phyloP scores from a whole-genome alignment of 768 basidiomycete genomes.

The Coprinopsis strossmayeri region DNA sequence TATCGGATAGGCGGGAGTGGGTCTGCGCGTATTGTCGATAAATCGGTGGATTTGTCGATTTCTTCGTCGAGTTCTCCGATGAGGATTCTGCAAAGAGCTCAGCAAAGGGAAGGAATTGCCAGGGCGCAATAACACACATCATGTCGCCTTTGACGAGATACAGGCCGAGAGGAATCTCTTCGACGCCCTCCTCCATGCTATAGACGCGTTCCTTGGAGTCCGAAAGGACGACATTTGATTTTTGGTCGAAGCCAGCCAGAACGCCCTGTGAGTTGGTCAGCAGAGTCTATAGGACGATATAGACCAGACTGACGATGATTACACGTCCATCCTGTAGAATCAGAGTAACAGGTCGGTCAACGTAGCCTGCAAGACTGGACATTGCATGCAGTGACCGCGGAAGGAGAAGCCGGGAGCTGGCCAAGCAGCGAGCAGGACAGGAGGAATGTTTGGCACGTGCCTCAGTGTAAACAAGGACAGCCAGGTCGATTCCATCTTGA shows the following conservation, averaged over 20 bases:
- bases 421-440: not conserved
- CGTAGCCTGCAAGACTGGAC: constrained; percentile 89
- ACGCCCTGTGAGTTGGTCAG: constrained; percentile 62
- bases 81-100: constrained; percentile 39
- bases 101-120: not conserved
- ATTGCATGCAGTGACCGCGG: constrained; percentile 32
- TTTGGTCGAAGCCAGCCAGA: constrained; percentile 90
- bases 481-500: too few species aligned
- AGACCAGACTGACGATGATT: constrained; percentile 65
- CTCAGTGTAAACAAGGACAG: not conserved
- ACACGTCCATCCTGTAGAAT: constrained; percentile 94
- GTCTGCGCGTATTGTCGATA: constrained; percentile 77
- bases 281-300: constrained; percentile 3
- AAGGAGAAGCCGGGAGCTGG: not conserved
- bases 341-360: constrained; percentile 88
- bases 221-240: constrained; percentile 92
- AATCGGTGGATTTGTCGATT: constrained; percentile 68
- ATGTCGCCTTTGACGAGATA: constrained; percentile 99
- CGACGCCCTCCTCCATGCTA: constrained; percentile 84
- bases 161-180: constrained; percentile 89
- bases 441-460: constrained; percentile 5
- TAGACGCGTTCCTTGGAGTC: constrained; percentile 93
- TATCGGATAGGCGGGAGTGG: constrained; percentile 81
- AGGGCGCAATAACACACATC: constrained; percentile 58
- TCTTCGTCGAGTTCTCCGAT: constrained; percentile 85